Evolutionary conservation across 208 protist species (phyloP).

Genomic region (Trypanosoma melophagium): DNA sequence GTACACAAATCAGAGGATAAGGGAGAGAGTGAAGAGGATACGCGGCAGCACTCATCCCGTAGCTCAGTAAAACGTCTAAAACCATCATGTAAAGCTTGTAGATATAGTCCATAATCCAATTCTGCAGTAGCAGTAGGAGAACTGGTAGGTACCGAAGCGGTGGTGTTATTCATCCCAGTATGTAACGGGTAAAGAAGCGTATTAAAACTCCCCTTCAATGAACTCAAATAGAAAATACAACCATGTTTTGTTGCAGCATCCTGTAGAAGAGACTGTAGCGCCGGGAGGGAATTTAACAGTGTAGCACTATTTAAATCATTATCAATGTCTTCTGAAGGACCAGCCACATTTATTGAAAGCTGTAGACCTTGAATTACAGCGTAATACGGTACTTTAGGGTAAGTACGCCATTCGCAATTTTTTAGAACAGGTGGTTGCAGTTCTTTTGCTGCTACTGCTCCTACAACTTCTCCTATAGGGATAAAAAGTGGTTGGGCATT

Average conservation of each 20-base stretch:
- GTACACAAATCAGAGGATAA: conserved; percentile 12
- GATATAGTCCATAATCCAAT: conserved; percentile 24
- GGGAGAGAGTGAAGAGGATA: not conserved
- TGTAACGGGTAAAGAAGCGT: conserved; percentile 19
- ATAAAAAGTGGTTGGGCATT: not conserved
- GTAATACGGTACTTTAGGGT: conserved; percentile 58
- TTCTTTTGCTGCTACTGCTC: not conserved
- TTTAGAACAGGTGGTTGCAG: not conserved
- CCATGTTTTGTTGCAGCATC: conserved; percentile 22
- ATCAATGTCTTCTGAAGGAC: conserved; percentile 8
- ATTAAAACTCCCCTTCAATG: conserved; percentile 8
- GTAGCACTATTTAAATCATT: conserved; percentile 12
- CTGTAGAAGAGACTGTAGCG: conserved; percentile 29
- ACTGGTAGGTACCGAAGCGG: not conserved
- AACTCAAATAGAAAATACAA: conserved; percentile 42
- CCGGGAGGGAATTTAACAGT: conserved; percentile 8
- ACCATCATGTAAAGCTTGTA: conserved; percentile 27
- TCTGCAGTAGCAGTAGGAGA: conserved; percentile 1
- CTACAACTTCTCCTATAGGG: not conserved
- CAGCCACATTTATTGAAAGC: conserved; percentile 35
- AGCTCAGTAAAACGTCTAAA: conserved; percentile 25
- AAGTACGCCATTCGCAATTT: conserved; percentile 10
- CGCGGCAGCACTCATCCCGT: conserved; percentile 16
- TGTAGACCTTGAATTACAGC: conserved; percentile 39
- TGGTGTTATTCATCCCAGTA: not conserved